Percentiles rank a stretch among this genome's conserved stretches.
These are phyloP conservation scores for Arachnopeziza araneosa DNA, from an alignment of 2,329 filamentous ascomycete genomes.

Conservation along the genomic window DNA sequence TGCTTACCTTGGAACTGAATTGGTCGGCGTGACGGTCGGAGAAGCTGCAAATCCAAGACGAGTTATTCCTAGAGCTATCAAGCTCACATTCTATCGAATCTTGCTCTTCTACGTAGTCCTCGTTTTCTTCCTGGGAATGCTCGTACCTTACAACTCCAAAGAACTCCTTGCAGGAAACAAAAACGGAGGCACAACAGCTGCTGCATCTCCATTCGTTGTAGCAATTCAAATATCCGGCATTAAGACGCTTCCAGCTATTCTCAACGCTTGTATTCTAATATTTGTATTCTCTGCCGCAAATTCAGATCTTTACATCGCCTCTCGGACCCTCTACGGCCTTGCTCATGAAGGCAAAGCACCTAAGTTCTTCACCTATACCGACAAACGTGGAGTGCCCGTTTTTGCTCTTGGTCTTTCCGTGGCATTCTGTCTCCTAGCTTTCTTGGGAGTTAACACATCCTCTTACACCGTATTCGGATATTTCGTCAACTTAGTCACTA, in stretches of 20 bases:
- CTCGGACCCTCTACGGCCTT: conserved; percentile 65
- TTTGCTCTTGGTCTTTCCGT: conserved; percentile 39
- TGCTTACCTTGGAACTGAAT: conserved; percentile 58
- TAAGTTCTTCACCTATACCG: conserved; percentile 47
- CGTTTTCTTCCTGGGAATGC: conserved; percentile 54
- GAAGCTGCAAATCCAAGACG: conserved; percentile 1
- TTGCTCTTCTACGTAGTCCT: conserved; percentile 59
- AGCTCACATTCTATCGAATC: conserved; percentile 56
- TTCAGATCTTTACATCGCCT: conserved; percentile 58
- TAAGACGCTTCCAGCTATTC: conserved; percentile 55
- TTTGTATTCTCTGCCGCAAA: conserved; percentile 60
- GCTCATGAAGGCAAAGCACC: conserved; percentile 62
- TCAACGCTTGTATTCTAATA: conserved; percentile 63
- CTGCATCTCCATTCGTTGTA: conserved; percentile 46
- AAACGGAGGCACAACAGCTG: conserved; percentile 39
- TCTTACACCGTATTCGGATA: conserved; percentile 62
- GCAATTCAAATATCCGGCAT: conserved; percentile 65
- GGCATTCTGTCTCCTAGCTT: conserved; percentile 59
- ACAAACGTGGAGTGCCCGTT: conserved; percentile 49
- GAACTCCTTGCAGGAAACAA: conserved; percentile 47
- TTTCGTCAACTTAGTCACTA: conserved; percentile 60
- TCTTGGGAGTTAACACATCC: conserved; percentile 55
- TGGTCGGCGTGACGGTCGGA: conserved; percentile 56
- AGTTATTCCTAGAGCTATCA: conserved; percentile 55
- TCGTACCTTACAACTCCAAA: conserved; percentile 59